Percentiles rank a stretch among this genome's conserved stretches.
phyloP scores from a whole-genome alignment of 805 yeast genomes.

The Saccharomycopsis babjevae region DNA sequence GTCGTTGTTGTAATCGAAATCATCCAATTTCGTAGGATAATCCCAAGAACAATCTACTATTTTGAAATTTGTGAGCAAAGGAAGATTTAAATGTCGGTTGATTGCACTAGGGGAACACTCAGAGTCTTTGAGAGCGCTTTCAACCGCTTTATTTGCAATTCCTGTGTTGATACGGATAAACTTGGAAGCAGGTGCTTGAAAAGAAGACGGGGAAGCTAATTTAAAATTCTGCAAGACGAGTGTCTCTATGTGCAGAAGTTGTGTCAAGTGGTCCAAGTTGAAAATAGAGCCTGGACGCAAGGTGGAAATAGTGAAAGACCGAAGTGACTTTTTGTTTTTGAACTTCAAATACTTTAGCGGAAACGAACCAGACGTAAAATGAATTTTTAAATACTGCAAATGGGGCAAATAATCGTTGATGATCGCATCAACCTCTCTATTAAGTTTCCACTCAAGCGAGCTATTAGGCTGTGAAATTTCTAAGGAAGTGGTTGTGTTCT shows the following conservation, averaged over 20 bases:
- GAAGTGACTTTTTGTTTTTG: background rate
- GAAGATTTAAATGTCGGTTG: background rate
- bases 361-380: slow-evolving; percentile 8
- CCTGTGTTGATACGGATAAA: slow-evolving; percentile 1
- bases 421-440: background rate
- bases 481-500: background rate
- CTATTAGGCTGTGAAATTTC: slow-evolving; percentile 2
- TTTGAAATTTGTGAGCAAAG: slow-evolving; percentile 1
- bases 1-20: slow-evolving; percentile 2
- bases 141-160: background rate
- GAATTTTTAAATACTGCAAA: background rate
- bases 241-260: background rate
- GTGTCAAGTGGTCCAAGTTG: slow-evolving; percentile 7
- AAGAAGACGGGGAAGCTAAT: background rate
- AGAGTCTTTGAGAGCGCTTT: background rate
- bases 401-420: background rate
- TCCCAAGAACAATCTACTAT: slow-evolving; percentile 16
- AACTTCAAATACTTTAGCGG: slow-evolving; percentile 11
- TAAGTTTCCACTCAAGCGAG: slow-evolving; percentile 10
- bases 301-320: slow-evolving; percentile 4
- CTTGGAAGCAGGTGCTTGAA: background rate
- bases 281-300: slow-evolving; percentile 4
- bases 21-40: slow-evolving; percentile 8
- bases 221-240: slow-evolving; percentile 11
- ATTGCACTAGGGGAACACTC: background rate